Evolutionary conservation across 2,329 filamentous ascomycete genomes (phyloP).

Genomic region (Xylariales sp.): DNA sequence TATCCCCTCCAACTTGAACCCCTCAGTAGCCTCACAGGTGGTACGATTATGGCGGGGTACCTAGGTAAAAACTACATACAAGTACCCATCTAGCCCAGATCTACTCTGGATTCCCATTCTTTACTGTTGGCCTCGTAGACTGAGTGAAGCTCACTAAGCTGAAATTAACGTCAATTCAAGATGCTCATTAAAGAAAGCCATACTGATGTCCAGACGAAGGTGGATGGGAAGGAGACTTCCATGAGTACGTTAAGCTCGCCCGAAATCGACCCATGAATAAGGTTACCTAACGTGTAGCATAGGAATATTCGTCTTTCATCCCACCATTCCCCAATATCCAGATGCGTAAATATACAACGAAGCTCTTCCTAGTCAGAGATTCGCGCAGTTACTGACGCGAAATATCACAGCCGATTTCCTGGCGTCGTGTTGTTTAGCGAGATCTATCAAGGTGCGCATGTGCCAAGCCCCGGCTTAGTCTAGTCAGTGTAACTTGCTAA

Average conservation of each 20-base stretch:
- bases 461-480: slow-evolving; percentile 50
- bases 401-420: slow-evolving; percentile 72
- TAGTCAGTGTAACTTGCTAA: slow-evolving; percentile 21
- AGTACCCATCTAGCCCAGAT: no score
- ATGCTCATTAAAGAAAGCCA: slow-evolving; percentile 68
- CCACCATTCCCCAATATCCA: slow-evolving; percentile 84
- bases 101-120: not conserved
- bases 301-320: slow-evolving; percentile 93
- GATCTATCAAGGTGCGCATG: slow-evolving; percentile 87
- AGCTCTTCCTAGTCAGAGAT: not conserved
- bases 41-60: slow-evolving; percentile 29
- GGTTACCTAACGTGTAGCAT: slow-evolving; percentile 32
- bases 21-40: slow-evolving; percentile 1
- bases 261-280: not conserved
- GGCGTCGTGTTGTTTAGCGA: slow-evolving; percentile 91
- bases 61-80: not conserved
- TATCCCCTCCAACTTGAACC: slow-evolving; percentile 10
- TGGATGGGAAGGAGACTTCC: slow-evolving; percentile 64
- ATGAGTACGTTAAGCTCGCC: slow-evolving; percentile 58
- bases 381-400: slow-evolving; percentile 36
- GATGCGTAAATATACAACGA: slow-evolving; percentile 70
- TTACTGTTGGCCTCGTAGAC: not conserved
- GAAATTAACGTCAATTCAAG: slow-evolving; percentile 34
- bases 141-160: not conserved
- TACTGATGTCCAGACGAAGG: slow-evolving; percentile 62